These are phyloP conservation scores for Kurtzmaniella quercitrusa DNA, from an alignment of 1,139 yeast genomes.

Conservation along the genomic window DNA sequence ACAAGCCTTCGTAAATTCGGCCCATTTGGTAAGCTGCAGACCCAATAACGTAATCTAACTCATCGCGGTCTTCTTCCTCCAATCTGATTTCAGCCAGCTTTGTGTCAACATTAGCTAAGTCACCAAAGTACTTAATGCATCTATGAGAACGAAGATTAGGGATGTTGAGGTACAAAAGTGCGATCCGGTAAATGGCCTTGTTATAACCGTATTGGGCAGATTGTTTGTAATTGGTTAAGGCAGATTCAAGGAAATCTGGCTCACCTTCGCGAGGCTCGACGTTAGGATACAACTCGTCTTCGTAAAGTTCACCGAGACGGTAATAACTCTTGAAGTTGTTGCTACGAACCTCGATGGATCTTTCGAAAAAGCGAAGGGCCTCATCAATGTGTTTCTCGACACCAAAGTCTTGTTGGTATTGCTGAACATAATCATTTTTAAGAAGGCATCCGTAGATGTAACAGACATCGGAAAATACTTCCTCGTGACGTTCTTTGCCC, in stretches of 20 bases:
- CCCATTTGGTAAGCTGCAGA: conserved; percentile 56
- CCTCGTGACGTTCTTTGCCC: conserved; percentile 20
- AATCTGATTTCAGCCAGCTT: conserved; percentile 32
- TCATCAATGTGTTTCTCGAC: conserved; percentile 26
- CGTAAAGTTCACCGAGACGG: conserved; percentile 41
- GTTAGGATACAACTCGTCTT: conserved; percentile 22
- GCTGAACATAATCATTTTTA: conserved; percentile 30
- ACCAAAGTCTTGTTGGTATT: conserved; percentile 37
- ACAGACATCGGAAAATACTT: conserved; percentile 26
- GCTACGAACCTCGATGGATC: conserved; percentile 30
- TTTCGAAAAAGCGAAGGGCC: conserved; percentile 32
- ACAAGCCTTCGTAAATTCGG: conserved; percentile 64
- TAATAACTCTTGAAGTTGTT: conserved; percentile 33
- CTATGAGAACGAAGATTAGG: conserved; percentile 33
- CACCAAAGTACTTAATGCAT: conserved; percentile 35
- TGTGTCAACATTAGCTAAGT: conserved; percentile 34
- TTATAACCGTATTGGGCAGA: conserved; percentile 43
- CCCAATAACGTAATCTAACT: conserved; percentile 41
- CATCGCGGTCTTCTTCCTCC: conserved; percentile 35
- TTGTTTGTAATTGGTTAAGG: conserved; percentile 33
- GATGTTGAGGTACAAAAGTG: conserved; percentile 34
- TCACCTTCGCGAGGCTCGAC: conserved; percentile 6
- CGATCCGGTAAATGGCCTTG: conserved; percentile 41
- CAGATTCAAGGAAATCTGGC: conserved; percentile 27
- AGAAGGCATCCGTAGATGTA: conserved; percentile 39